Evolutionary conservation across 2,329 filamentous ascomycete genomes (phyloP).

Genomic region (Neophaeococcomyces aloes): DNA sequence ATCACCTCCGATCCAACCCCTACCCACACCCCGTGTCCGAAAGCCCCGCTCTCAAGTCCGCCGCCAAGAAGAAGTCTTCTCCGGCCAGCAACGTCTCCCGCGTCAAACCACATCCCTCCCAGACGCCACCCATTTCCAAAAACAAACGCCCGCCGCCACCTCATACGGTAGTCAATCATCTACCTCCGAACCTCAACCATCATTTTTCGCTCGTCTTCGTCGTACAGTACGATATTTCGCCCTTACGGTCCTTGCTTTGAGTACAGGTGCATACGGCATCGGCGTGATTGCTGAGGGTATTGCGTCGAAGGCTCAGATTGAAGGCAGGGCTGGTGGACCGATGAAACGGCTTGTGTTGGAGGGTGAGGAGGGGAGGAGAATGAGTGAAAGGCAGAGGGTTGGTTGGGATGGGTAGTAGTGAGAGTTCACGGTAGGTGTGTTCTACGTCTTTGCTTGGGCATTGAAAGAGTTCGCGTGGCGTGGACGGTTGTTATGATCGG

Average conservation of each 20-base stretch:
- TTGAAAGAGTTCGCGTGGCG: too few species aligned
- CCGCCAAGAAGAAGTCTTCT: conserved; percentile 21
- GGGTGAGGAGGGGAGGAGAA: not conserved
- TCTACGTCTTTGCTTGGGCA: too few species aligned
- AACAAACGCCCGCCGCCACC: not conserved
- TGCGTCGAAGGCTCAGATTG: conserved; percentile 15
- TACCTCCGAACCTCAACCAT: not conserved
- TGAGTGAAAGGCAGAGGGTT: conserved; percentile 11
- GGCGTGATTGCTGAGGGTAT: conserved; percentile 19
- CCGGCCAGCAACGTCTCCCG: conserved; percentile 11
- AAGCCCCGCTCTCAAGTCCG: conserved; percentile 8
- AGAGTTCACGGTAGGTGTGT: conserved; percentile 13
- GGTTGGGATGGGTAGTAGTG: conserved; percentile 21
- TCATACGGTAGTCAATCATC: not conserved
- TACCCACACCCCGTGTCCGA: not conserved
- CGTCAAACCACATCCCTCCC: conserved; percentile 4
- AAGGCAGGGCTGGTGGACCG: conserved; percentile 14
- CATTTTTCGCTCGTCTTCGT: conserved; percentile 9
- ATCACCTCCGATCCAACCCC: not conserved
- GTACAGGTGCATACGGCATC: conserved; percentile 15
- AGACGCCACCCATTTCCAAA: conserved; percentile 6
- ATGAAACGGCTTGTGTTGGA: conserved; percentile 20
- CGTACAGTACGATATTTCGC: conserved; percentile 9
- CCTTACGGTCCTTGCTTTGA: conserved; percentile 12
- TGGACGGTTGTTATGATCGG: too few species aligned